These are phyloP conservation scores for Quercus parvula DNA, from an alignment of 306 rosid genomes.

Conservation along the genomic window DNA sequence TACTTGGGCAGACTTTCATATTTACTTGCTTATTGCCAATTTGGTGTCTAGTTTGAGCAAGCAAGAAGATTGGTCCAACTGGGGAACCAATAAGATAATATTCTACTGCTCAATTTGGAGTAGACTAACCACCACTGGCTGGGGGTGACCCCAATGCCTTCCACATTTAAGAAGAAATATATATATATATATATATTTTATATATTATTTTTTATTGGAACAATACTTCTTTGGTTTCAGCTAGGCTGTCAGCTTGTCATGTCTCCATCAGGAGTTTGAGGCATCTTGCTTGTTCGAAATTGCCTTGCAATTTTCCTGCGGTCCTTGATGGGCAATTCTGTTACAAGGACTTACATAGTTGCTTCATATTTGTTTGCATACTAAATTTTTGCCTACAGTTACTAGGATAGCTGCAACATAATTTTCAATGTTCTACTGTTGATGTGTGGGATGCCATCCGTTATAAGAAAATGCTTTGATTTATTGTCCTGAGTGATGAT, in stretches of 20 bases:
- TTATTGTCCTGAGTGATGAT: no score
- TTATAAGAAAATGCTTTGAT: constrained; percentile 1
- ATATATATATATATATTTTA: no score
- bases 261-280: neutral
- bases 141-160: neutral
- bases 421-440: constrained; percentile 5
- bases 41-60: neutral
- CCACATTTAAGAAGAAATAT: neutral
- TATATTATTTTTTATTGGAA: neutral
- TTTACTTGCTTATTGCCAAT: neutral
- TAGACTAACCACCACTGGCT: neutral
- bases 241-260: neutral
- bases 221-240: neutral
- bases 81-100: neutral
- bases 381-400: constrained; percentile 7
- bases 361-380: neutral
- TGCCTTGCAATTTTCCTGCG: neutral
- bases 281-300: neutral
- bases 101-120: neutral
- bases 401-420: neutral
- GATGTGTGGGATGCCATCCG: neutral
- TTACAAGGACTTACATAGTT: neutral
- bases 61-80: neutral
- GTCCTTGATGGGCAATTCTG: neutral
- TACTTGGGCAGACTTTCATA: constrained; percentile 1